A percentile compares a stretch with the other conserved stretches of the same genome.
Evolutionary conservation across 257 asterid genomes (phyloP).

Genomic region (Penstemon newberryi): DNA sequence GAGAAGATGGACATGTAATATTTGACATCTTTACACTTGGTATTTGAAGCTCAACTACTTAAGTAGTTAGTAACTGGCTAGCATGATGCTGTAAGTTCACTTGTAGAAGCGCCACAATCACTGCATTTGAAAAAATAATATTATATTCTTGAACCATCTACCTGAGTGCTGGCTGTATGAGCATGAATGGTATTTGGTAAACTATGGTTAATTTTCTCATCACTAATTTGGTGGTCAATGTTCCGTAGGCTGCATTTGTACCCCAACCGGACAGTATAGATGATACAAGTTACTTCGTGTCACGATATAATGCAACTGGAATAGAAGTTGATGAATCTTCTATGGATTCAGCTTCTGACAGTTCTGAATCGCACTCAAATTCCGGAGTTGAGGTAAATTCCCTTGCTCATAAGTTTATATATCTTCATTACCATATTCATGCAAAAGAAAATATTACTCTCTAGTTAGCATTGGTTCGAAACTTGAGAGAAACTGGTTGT

Average conservation of each 20-base stretch:
- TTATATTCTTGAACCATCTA: conserved; percentile 11
- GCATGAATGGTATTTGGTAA: conserved; percentile 2
- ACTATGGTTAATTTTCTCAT: conserved; percentile 13
- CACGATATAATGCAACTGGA: conserved; percentile 63
- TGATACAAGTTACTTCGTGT: conserved; percentile 90
- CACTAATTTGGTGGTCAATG: conserved; percentile 25
- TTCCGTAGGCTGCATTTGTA: conserved; percentile 82
- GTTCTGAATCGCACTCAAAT: conserved; percentile 52
- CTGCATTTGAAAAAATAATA: conserved; percentile 12
- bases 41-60: conserved; percentile 16
- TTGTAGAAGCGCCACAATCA: not conserved
- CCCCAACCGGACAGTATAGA: conserved; percentile 82
- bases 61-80: conserved; percentile 21
- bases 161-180: conserved; percentile 8
- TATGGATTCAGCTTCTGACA: conserved; percentile 57
- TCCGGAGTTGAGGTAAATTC: conserved; percentile 57
- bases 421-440: not conserved
- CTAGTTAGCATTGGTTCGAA: conserved; percentile 7
- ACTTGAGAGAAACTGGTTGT: conserved; percentile 19
- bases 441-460: conserved; percentile 2
- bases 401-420: conserved; percentile 17
- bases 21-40: not conserved
- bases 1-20: not conserved
- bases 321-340: conserved; percentile 52
- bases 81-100: not conserved